phyloP scores from a whole-genome alignment of 129 eudicot species.

The Lactuca sativa region DNA sequence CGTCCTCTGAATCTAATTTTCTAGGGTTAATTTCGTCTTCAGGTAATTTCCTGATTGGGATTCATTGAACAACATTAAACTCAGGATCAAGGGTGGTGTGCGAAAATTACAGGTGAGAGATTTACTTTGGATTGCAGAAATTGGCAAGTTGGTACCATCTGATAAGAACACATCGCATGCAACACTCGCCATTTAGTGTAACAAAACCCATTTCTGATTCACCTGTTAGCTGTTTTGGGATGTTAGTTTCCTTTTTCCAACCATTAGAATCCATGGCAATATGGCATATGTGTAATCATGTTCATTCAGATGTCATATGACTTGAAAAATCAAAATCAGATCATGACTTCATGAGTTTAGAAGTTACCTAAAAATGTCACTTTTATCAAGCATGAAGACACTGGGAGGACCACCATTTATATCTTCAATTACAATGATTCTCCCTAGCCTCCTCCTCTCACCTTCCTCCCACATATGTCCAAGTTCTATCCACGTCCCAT shows the following conservation, averaged over 20 bases:
- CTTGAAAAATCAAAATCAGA: background rate
- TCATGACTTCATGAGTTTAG: background rate
- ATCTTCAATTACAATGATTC: conserved; percentile 61
- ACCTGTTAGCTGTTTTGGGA: conserved; percentile 60
- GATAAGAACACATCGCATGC: conserved; percentile 44
- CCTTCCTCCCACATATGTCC: conserved; percentile 96
- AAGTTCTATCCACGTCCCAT: conserved; percentile 71
- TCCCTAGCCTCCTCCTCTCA: conserved; percentile 70
- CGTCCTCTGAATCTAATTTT: no score
- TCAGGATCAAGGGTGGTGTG: no score
- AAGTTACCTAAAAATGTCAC: conserved; percentile 73
- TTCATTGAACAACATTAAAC: no score
- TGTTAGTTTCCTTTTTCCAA: conserved; percentile 76
- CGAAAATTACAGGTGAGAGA: no score
- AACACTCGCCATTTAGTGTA: conserved; percentile 66
- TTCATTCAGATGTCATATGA: no score
- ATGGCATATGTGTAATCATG: conserved; percentile 41
- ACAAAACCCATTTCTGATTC: conserved; percentile 67
- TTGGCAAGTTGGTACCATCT: background rate
- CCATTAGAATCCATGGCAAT: conserved; percentile 56
- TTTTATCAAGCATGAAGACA: conserved; percentile 75
- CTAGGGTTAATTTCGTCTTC: no score
- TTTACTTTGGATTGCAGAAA: no score
- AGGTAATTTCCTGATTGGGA: no score
- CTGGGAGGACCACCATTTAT: conserved; percentile 45